phyloP scores from a whole-genome alignment of 2,329 filamentous ascomycete species.

The Coniella lustricola region DNA sequence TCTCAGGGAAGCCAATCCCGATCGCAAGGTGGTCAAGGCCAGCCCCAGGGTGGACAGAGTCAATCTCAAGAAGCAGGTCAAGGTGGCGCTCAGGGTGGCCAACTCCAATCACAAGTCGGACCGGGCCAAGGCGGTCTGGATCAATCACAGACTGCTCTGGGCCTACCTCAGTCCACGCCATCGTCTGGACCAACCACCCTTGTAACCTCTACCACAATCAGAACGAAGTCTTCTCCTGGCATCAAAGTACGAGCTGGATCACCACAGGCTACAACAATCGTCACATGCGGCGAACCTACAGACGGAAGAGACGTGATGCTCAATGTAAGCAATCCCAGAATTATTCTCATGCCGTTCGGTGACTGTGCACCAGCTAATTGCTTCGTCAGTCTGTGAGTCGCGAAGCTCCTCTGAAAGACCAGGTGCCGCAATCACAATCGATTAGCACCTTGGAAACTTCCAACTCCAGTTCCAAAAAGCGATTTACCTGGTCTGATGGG shows the following conservation, averaged over 20 bases:
- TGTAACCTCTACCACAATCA: not conserved
- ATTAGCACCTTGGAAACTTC: slow-evolving; percentile 6
- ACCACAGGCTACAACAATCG: not conserved
- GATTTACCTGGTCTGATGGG: slow-evolving; percentile 29
- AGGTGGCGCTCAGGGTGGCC: not conserved
- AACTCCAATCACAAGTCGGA: not conserved
- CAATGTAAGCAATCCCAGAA: slow-evolving; percentile 12
- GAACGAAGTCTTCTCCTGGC: not conserved
- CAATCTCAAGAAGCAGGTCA: too few relatives aligned
- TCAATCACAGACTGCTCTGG: slow-evolving; percentile 2
- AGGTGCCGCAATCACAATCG: slow-evolving; percentile 1
- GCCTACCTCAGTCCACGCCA: slow-evolving; percentile 1
- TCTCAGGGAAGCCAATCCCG: not conserved
- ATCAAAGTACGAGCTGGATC: slow-evolving; percentile 6
- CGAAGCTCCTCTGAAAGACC: slow-evolving; percentile 2
- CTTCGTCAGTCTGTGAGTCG: slow-evolving; percentile 20
- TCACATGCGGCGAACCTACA: slow-evolving; percentile 10
- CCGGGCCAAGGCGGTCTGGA: slow-evolving; percentile 1
- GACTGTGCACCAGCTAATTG: not conserved
- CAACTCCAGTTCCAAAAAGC: slow-evolving; percentile 21
- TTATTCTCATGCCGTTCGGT: too few relatives aligned
- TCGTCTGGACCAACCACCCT: not conserved
- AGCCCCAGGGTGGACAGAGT: too few relatives aligned
- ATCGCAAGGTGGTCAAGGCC: not conserved
- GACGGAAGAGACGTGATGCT: slow-evolving; percentile 13